Evolutionary conservation across 2,329 filamentous ascomycete species (phyloP), one percentile per base, ranked within the genome.

Genomic region (Penicillium paneum): DNA sequence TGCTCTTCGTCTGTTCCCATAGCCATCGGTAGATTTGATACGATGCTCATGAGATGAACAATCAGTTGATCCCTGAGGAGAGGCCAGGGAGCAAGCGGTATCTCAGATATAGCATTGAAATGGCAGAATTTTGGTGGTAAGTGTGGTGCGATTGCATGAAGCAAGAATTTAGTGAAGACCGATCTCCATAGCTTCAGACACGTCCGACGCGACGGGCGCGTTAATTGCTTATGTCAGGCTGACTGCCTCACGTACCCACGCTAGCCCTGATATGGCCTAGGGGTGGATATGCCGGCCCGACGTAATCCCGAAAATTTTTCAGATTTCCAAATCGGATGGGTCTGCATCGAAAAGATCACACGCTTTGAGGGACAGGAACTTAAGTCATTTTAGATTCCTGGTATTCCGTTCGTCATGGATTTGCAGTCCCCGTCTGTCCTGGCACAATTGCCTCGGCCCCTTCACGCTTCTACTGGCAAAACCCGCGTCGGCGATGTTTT

Each of bases 401-500:
- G 44, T 52, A 44, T 48, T 51, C 41, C 39, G 41, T 49, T 53
- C 31, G 58, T 42, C 46, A 79, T 79, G 76, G 75, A 77, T 64
- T 59, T 79, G 35, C 73, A 73, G 56, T 63, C 73, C 35, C 76
- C 76, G 4, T 75, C 74, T 13, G 64, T 76, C 15, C 62, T 79
- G 67, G 74, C 75, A 36, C 75, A 76, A 67, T 68, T 79, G 64
- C 77, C 77, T 59, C 74, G 71, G 49, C 73, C 75, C 32, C 64
- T 77, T 48, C 70, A 73, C 39, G 71, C 69, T 28, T 69, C 71
- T 7, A 72, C 70, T 11, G 74, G 74, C 32, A 71, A 75, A 54
- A 72, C 71, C 35, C 69, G 69, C 31, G 71, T 77, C 59, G 71
- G 72, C 34, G 73, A 76, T 57, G 82, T 85, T 41, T 79, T 78